Conservation (phyloP, 169 alveolate genomes). For the Plasmodium falciparum region DNA sequence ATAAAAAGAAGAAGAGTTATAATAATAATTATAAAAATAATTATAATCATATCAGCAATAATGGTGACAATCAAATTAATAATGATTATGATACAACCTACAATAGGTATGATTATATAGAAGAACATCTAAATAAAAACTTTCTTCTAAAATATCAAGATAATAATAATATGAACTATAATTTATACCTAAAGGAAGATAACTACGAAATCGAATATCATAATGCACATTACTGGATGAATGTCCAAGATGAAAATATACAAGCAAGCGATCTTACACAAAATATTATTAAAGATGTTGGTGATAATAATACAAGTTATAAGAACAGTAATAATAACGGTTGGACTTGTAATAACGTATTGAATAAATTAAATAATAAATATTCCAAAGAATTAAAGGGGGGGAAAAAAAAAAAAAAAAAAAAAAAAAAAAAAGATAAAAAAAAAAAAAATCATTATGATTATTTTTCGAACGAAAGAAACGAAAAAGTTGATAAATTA, state of each 20-base stretch:
- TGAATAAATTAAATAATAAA: too few relatives aligned
- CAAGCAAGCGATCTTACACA: background rate
- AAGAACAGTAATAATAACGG: too few relatives aligned
- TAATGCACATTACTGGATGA: constrained; percentile 5
- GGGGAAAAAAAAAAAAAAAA: background rate
- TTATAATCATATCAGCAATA: too few relatives aligned
- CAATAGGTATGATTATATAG: constrained; percentile 19
- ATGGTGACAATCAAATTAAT: too few relatives aligned
- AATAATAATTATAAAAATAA: constrained; percentile 22
- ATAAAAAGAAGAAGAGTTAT: background rate
- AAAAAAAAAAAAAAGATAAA: background rate
- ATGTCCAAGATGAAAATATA: background rate
- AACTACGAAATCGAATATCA: background rate
- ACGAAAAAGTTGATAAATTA: background rate
- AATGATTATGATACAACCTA: background rate
- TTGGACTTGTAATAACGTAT: too few relatives aligned
- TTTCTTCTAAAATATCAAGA: constrained; percentile 38
- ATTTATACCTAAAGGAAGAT: background rate
- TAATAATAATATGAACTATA: constrained; percentile 17
- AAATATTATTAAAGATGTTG: background rate
- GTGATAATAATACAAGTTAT: background rate
- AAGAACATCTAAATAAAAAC: constrained; percentile 28
- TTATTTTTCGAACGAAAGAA: background rate
- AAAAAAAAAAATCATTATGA: background rate
- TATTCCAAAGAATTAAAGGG: too few relatives aligned